phyloP scores from a whole-genome alignment of 2,329 filamentous ascomycete species.

The Fusarium sp. region DNA sequence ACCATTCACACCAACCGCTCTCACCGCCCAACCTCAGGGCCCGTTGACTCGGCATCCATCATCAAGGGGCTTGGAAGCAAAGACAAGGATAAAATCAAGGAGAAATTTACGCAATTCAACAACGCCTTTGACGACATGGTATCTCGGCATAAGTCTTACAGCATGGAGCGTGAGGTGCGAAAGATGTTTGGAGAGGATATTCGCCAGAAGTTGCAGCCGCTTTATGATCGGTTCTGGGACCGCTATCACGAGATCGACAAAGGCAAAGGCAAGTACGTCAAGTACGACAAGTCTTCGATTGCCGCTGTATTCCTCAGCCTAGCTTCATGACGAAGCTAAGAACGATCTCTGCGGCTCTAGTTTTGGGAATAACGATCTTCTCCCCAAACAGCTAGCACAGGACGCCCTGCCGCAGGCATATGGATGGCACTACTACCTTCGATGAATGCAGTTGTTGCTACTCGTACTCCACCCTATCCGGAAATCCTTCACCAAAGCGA shows the following conservation, averaged over 20 bases:
- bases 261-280: constrained; percentile 97
- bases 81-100: constrained; percentile 96
- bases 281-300: constrained; percentile 92
- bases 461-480: constrained; percentile 1
- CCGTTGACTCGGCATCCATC: constrained; percentile 86
- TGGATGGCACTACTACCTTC: not conserved
- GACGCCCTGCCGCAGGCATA: not conserved
- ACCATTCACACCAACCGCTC: constrained; percentile 90
- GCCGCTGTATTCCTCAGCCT: constrained; percentile 74
- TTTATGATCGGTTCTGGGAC: constrained; percentile 97
- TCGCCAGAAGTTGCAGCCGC: constrained; percentile 90
- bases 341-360: not conserved
- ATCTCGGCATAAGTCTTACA: constrained; percentile 83
- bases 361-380: not conserved
- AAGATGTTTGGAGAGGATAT: constrained; percentile 86
- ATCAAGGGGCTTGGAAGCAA: constrained; percentile 88
- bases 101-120: constrained; percentile 96
- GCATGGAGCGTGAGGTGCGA: constrained; percentile 93
- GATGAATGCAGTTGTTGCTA: constrained; percentile 1
- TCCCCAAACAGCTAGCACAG: not conserved
- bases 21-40: constrained; percentile 80
- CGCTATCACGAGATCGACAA: constrained; percentile 98
- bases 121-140: constrained; percentile 91
- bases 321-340: constrained; percentile 48
- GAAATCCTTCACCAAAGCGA: constrained; percentile 2